Percentiles rank a stretch among this genome's conserved stretches.
These are phyloP conservation scores for Crataegus laevigata DNA, from an alignment of 306 rosid species.

Conservation along the genomic window DNA sequence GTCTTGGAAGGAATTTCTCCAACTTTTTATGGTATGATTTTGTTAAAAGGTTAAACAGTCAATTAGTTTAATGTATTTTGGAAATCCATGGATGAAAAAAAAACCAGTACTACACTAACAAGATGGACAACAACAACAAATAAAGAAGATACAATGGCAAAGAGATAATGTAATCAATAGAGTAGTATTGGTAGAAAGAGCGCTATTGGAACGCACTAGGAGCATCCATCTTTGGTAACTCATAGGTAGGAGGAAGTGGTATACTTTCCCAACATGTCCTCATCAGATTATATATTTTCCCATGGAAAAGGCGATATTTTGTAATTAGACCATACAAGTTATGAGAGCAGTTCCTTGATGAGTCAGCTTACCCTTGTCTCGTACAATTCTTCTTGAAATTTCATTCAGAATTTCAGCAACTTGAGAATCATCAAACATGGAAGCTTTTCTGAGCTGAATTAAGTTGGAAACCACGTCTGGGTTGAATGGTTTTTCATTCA, in stretches of 20 bases:
- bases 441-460: slow-evolving; percentile 67
- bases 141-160: neutral
- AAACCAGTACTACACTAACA: neutral
- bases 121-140: neutral
- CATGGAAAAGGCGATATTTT: neutral
- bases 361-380: slow-evolving; percentile 58
- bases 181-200: neutral
- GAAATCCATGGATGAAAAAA: slow-evolving; percentile 1
- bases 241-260: neutral
- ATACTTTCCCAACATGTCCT: neutral
- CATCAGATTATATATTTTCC: neutral
- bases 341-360: neutral
- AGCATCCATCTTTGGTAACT: neutral
- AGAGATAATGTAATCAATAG: neutral
- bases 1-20: neutral
- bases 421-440: slow-evolving; percentile 53
- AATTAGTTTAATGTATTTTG: neutral
- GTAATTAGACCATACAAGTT: neutral
- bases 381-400: slow-evolving; percentile 78
- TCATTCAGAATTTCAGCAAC: slow-evolving; percentile 72
- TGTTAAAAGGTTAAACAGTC: neutral
- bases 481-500: slow-evolving; percentile 89
- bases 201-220: too few relatives aligned
- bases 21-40: neutral
- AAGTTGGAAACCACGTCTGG: slow-evolving; percentile 68